Evolutionary conservation across 1,284 basidiomycete genomes (phyloP), one percentile per base, ranked within the genome.

Genomic region (Pulveroboletus sp.): DNA sequence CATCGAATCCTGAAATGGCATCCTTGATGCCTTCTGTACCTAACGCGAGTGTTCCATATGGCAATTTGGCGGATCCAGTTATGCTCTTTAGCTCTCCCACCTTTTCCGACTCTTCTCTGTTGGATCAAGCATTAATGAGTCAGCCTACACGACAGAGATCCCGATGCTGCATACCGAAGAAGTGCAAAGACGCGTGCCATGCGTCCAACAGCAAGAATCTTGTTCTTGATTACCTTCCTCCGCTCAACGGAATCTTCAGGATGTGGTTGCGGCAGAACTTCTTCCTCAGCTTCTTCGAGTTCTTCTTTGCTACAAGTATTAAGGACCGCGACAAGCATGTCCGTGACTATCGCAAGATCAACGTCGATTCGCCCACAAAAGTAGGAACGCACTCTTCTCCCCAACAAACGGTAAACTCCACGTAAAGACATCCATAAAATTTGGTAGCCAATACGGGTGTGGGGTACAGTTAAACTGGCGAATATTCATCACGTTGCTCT

Each of bases 21-120:
- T 98, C 93, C 75, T 93, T 98, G 77, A 99, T 96, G 22, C 94
- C 96, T 69, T 98, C 96, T 6, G 93, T 87, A 24, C 96, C 96
- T 58, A 91, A 83, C 2, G 91, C 95, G 43, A 99, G 83, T 10
- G 88, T 86, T 35, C 92, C 95, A 68, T 91, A 92, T 1, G 96
- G 95, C 57, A 98, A 74, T 65, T 87, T 89, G 63, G 77, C 81
- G 18, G 89, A 87, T 33, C 91, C 92, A 39, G 87, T 85, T 35
- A 96, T 86, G 63, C 82, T 94, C 81, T 98, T 99, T 77, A 98
- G 86, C 74, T 99, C 96, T 15, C 95, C 98, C 6, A 98, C 94
- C 54, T 91, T 90, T 77, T 99, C 96, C 1, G 96, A 96, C 75
- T 99, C 97, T 82, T 99, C 97, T 67, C 94, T 94, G 66, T 48